Base-by-base conservation (phyloP, 257 asterid genomes). In the Dorcoceras hygrometricum region DNA sequence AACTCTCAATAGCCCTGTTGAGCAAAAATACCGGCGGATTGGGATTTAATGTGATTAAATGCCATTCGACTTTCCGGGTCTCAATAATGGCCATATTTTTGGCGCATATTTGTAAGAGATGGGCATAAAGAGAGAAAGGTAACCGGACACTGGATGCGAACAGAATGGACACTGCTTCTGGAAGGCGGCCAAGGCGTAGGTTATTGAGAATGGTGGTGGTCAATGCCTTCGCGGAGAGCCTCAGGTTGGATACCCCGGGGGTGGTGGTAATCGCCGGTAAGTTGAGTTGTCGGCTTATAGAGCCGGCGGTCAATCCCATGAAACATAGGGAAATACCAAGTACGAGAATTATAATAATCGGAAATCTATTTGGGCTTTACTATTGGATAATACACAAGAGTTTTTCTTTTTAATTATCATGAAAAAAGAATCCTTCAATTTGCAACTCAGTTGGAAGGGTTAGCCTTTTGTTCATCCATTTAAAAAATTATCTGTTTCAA, bases 1-100 rank as follows among this genome's bases (percentile, higher is more conserved):
- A 89, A 0, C 82, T 65, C 16, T 89, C 95, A 0, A 91, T 87
- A 0, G 91, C 98, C 81, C 96, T 73, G 71, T 89, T 89, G 70
- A 89, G 91, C 71, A 91, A 57, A 43, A 89, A 91, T 26, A 72
- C 70, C 0, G 98, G 98, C 5, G 98, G 98, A 68, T 69, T 59
- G 10, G 88, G 87, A 19, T 61, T 57, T 60, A 71, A 78, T 1
- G 84, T 75, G 58, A 85, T 58, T 16, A 91, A 73, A 67, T 89
- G 96, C 4, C 91, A 87, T 53, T 89, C 94, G 0, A 89, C 82
- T 55, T 83, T 86, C 58, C 96, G 86, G 66, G 82, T 74, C 83
- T 85, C 95, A 50, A 87, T 77, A n/a, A 84, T 70, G 63, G 95
- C 84, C 61, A 71, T 81, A 34, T 60, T 72, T 19, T 81, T 66